Conservation (phyloP, 768 basidiomycete species). For the Lactifluus piperatus region DNA sequence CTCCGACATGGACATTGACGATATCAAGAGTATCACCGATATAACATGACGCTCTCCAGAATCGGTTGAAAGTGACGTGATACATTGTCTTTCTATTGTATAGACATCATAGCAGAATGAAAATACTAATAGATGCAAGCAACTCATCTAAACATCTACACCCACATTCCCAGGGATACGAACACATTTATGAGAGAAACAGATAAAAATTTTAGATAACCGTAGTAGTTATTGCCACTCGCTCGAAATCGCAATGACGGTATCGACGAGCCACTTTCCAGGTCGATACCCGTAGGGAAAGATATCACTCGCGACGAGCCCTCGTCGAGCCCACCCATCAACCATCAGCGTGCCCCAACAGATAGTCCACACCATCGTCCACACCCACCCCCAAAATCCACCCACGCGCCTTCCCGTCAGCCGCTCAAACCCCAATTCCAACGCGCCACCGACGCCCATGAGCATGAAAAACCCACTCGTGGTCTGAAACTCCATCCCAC, state of each 20-base stretch:
- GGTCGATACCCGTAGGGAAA: neutral
- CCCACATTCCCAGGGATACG: no score
- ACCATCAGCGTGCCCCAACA: conserved; percentile 29
- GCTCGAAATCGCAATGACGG: neutral
- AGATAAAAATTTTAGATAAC: no score
- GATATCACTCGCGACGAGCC: conserved; percentile 6
- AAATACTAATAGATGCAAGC: no score
- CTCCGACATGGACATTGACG: no score
- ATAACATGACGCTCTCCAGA: no score
- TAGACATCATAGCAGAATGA: no score
- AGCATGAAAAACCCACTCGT: conserved; percentile 49
- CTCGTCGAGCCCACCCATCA: conserved; percentile 11
- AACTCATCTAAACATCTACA: no score
- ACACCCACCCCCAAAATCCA: conserved; percentile 45
- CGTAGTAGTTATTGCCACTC: neutral
- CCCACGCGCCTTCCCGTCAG: conserved; percentile 37
- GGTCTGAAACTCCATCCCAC: conserved; percentile 37
- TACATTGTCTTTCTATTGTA: no score
- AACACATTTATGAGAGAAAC: no score
- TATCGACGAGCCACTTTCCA: neutral
- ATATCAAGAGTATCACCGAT: no score
- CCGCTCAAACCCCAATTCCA: conserved; percentile 41
- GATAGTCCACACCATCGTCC: conserved; percentile 42
- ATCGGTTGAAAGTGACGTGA: no score
- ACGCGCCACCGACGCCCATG: conserved; percentile 42